Base-by-base conservation (phyloP, 2,329 filamentous ascomycete genomes). In the Penicillium verrucosum region DNA sequence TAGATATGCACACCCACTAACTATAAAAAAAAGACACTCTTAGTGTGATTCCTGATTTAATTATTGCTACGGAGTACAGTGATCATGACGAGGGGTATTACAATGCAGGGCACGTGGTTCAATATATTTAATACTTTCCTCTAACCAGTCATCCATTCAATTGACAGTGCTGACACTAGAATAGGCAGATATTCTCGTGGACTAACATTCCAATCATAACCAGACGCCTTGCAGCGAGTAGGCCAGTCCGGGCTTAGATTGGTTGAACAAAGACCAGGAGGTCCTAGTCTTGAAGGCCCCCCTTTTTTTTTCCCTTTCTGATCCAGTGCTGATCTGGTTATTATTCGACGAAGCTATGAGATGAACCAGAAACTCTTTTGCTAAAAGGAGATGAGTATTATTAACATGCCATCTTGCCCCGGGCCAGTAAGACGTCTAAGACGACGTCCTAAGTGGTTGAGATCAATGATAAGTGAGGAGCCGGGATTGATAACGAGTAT, bases 201-300 rank as follows among this genome's bases (percentile, higher is more conserved):
- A 51, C 52, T 36, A 53, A 21, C 36, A 62, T 66, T 66, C 52
- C 62, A 66, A 65, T 65, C 61, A 62, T 57, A 59, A 64, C 64
- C 48, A 59, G 56, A 23, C 54, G 49, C 64, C 64, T 66, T 66
- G 64, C 64, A 62, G 62, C 52, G 45, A 55, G 36, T 37, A 49
- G 54, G 25, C 54, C 38, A 34, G 44, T 21, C 56, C 51, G 38
- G 52, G 51, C n/a, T 51, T 50, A 53, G 57, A 58, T 57, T 61
- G 54, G 45, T 53, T 54, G 40, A 38, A 40, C 16, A 32, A 49
- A 37, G 43, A 52, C 51, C 34, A 52, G 46, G 59, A 61, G 41
- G 47, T 53, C 52, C 43, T 37, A 53, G 41, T 32, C 27, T 53
- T 43, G 42, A 43, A 38, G 21, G 38, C 8, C 41, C 37, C 46